Base-by-base conservation (phyloP, 495 filamentous ascomycete genomes). In the Podospora appendiculata region DNA sequence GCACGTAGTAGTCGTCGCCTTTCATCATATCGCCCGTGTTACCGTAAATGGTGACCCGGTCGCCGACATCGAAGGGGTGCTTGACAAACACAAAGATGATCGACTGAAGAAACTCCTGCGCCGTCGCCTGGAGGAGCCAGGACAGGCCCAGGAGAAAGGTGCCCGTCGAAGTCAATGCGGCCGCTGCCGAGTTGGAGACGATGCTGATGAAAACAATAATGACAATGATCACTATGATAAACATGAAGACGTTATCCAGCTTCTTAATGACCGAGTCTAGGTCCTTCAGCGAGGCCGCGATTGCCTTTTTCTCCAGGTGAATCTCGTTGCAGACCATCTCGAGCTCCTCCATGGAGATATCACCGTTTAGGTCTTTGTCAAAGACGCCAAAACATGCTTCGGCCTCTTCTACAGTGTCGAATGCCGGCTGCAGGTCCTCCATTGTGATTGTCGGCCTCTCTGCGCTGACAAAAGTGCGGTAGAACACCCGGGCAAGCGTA, bases 11-110 rank as follows among this genome's bases (percentile, higher is more conserved):
- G 59, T 95, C 90, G 62, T 96, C 91, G 19, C 90, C 90, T 14
- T 78, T 75, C 65, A 89, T 78, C 13, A 76, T 60, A 25, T 83
- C 76, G 52, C 92, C 93, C 0, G 92, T 84, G 63, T 94, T 96
- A 42, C 90, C 90, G 59, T 95, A 95, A 33, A 97, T 79, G 16
- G 87, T 88, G 3, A 97, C 89, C 49, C 92, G 83, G 67, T 97
- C 92, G 55, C 92, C 92, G 12, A 96, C 93, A 65, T 97, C 93
- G 58, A 96, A 97, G 5, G 92, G 92, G 65, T 97, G 92, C 73
- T 97, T 97, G 62, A 97, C 87, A 59, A 97, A 95, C 53, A 97
- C 91, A 60, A 97, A 97, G 56, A 96, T 86, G 57, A 92, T 78
- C 2, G 89, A 94, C 61, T 94, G 74, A 1, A 96, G 77, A 56